A percentile compares a stretch with the other conserved stretches of the same genome.
These are phyloP conservation scores for Umbilicus rupestris DNA, from an alignment of 164 flowering plant species.

Conservation along the genomic window DNA sequence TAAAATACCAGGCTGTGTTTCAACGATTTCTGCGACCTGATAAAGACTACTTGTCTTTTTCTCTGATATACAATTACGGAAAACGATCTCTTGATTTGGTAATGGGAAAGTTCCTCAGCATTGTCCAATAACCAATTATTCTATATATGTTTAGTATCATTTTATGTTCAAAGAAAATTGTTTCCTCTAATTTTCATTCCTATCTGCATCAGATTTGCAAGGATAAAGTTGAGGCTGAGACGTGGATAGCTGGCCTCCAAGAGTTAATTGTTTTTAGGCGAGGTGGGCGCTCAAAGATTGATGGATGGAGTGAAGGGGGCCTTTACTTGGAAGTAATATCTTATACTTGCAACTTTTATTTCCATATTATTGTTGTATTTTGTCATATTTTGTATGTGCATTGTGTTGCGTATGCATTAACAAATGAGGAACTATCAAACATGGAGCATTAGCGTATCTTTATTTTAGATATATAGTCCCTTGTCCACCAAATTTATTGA, in stretches of 20 bases:
- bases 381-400: background rate
- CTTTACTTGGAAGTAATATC: conserved; percentile 58
- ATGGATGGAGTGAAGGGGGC: conserved; percentile 90
- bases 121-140: background rate
- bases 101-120: conserved; percentile 15
- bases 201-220: conserved; percentile 66
- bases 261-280: conserved; percentile 68
- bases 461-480: background rate
- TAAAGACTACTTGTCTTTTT: conserved; percentile 91
- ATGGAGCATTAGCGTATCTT: background rate
- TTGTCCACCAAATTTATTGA: too few species aligned
- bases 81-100: conserved; percentile 95
- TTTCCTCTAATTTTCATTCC: background rate
- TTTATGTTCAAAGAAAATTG: background rate
- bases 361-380: background rate
- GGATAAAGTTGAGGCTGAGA: conserved; percentile 91
- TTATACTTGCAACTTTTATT: conserved; percentile 5
- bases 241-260: conserved; percentile 90
- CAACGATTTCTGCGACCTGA: conserved; percentile 80
- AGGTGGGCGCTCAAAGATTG: conserved; percentile 90
- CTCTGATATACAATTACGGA: conserved; percentile 81
- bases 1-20: conserved; percentile 58
- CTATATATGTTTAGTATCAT: conserved; percentile 3
- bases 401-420: background rate
- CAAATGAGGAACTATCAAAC: background rate